These are phyloP conservation scores for Apiospora saccharicola DNA, from an alignment of 2,329 filamentous ascomycete species.

Conservation along the genomic window DNA sequence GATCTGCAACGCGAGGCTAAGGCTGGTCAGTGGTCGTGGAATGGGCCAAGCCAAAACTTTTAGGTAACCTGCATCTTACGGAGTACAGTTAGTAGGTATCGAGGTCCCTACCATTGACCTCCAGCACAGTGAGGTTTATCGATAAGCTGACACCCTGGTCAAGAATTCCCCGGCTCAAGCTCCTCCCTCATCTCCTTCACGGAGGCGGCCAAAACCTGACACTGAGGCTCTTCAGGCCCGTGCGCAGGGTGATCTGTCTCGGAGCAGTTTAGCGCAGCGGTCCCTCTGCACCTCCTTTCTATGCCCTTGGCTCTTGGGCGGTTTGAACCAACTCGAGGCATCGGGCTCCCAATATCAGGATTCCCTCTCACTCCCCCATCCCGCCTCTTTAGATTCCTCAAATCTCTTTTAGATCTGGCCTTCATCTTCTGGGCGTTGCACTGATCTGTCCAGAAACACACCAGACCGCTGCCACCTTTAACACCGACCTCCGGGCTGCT, in stretches of 20 bases:
- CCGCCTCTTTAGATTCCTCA: background rate
- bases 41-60: background rate
- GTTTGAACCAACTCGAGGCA: slow-evolving; percentile 20
- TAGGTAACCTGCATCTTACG: background rate
- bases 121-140: background rate
- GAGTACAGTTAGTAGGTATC: background rate
- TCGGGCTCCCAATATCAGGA: slow-evolving; percentile 18
- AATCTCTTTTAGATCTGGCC: slow-evolving; percentile 12
- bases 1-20: slow-evolving; percentile 17
- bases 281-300: slow-evolving; percentile 25
- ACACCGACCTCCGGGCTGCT: background rate
- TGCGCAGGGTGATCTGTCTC: slow-evolving; percentile 20
- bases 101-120: background rate
- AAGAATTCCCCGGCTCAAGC: slow-evolving; percentile 14
- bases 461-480: background rate
- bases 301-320: slow-evolving; percentile 11
- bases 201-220: background rate
- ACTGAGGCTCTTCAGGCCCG: slow-evolving; percentile 20
- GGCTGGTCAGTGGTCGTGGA: background rate
- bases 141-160: background rate
- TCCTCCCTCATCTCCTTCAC: background rate
- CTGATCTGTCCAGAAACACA: background rate
- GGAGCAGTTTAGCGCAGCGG: slow-evolving; percentile 19
- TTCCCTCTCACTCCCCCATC: slow-evolving; percentile 12
- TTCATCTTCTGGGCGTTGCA: background rate